Base-by-base conservation (phyloP, 73 alveolate species). In the Blepharisma japonicum region DNA sequence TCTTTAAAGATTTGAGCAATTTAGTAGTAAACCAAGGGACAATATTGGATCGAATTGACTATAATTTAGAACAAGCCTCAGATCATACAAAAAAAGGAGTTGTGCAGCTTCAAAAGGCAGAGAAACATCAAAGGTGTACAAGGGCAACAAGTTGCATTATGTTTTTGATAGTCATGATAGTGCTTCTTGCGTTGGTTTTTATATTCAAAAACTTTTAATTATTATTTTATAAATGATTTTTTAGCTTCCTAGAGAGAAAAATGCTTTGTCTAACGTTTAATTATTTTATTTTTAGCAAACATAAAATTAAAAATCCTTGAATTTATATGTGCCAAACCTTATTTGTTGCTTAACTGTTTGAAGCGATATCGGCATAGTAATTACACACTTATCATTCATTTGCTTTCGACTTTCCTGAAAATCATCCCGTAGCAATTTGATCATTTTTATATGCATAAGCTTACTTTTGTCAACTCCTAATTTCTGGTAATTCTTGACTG, bases 21-120 rank as follows among this genome's bases (percentile, higher is more conserved):
- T 79, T 94, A 48, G 98, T 95, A 23, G 91, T 90, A 77, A 97
- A 91, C 74, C 94, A 95, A 87, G 98, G 99, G 5, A 87, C 97
- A 6, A 91, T 95, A 23, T 81, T 95, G 48, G 99, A 95, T 79
- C 54, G 98, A 55, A 93, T 95, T 42, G 98, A 95, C 87, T 89
- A 88, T 72, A 95, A 93, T 81, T 74, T 95, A 6, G 98, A 93
- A 81, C 68, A 71, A 55, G 90, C 98, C 45, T 87, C 81, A 45
- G 76, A 81, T 53, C 87, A 91, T 74, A 90, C 91, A 18, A 87
- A 68, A 45, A 50, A 86, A 38, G 98, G 93, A 11, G 79, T 78
- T 49, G 80, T 54, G 38, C 93, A 91, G 70, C 45, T 95, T 18
- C 80, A 71, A 23, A 79, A 87, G 48, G 97, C 83, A 80, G 47